These are phyloP conservation scores for Truncatella angustata DNA, from an alignment of 2,329 filamentous ascomycete species.

Conservation along the genomic window DNA sequence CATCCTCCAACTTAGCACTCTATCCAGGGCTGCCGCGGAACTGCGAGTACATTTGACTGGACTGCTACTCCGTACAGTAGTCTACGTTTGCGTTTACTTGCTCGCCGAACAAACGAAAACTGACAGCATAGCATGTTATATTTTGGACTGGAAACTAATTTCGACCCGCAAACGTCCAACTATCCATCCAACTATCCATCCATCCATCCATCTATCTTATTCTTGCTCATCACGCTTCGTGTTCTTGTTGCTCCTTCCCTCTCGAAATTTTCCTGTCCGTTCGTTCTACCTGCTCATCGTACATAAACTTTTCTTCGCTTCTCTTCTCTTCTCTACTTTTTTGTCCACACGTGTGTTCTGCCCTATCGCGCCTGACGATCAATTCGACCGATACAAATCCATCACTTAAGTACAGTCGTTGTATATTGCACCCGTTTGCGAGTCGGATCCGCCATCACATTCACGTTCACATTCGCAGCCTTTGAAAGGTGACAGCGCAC, in stretches of 20 bases:
- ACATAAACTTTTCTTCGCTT: slow-evolving; percentile 1
- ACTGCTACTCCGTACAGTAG: no score
- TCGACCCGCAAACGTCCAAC: slow-evolving; percentile 1
- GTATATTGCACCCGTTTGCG: neutral
- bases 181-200: no score
- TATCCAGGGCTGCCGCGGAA: no score
- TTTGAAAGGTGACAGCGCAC: neutral
- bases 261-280: neutral
- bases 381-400: neutral
- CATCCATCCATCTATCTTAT: no score
- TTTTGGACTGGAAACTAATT: neutral
- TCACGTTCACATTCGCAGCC: neutral
- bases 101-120: neutral
- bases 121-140: no score
- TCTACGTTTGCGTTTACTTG: no score
- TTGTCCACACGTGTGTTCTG: neutral
- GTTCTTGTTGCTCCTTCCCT: neutral
- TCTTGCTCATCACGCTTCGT: no score
- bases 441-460: no score
- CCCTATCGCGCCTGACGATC: neutral
- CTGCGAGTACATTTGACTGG: no score
- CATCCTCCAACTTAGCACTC: neutral
- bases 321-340: neutral
- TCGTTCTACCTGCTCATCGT: neutral
- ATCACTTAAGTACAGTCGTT: neutral